Percentiles rank a stretch among this genome's conserved stretches.
phyloP scores from a whole-genome alignment of 2,329 filamentous ascomycete genomes.

The Elsinoe batatas region DNA sequence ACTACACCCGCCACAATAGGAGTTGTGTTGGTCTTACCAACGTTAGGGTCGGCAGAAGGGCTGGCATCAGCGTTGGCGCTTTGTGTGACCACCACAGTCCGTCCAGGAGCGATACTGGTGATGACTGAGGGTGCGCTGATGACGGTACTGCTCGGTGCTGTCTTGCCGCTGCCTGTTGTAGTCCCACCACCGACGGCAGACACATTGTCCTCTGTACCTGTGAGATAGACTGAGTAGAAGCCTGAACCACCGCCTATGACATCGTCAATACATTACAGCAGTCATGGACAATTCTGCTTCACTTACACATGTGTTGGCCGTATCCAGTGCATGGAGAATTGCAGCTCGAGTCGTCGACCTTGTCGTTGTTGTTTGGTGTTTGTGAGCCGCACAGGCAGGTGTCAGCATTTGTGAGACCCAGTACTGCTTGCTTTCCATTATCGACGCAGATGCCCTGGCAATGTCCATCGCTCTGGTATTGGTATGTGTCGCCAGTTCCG shows the following conservation, averaged over 20 bases:
- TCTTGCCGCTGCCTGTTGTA: constrained; percentile 11
- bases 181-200: constrained; percentile 23
- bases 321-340: constrained; percentile 56
- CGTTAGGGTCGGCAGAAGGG: constrained; percentile 39
- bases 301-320: constrained; percentile 54
- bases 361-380: constrained; percentile 49
- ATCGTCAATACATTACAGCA: constrained; percentile 19
- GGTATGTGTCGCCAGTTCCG: constrained; percentile 38
- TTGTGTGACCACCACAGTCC: constrained; percentile 28
- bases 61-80: constrained; percentile 31
- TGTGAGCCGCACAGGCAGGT: constrained; percentile 65
- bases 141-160: constrained; percentile 14
- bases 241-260: constrained; percentile 48
- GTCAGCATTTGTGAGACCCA: constrained; percentile 50
- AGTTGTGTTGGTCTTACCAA: constrained; percentile 53
- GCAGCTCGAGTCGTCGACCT: constrained; percentile 53
- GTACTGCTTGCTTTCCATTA: constrained; percentile 39
- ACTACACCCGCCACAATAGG: constrained; percentile 84
- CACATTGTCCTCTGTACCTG: constrained; percentile 36
- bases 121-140: constrained; percentile 21
- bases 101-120: constrained; percentile 24
- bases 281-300: background rate
- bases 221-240: constrained; percentile 43
- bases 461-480: constrained; percentile 46
- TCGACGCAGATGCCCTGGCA: constrained; percentile 45